Evolutionary conservation across 768 basidiomycete species (phyloP), one percentile per base, ranked within the genome.

Genomic region (Coprinellus aureogranulatus): DNA sequence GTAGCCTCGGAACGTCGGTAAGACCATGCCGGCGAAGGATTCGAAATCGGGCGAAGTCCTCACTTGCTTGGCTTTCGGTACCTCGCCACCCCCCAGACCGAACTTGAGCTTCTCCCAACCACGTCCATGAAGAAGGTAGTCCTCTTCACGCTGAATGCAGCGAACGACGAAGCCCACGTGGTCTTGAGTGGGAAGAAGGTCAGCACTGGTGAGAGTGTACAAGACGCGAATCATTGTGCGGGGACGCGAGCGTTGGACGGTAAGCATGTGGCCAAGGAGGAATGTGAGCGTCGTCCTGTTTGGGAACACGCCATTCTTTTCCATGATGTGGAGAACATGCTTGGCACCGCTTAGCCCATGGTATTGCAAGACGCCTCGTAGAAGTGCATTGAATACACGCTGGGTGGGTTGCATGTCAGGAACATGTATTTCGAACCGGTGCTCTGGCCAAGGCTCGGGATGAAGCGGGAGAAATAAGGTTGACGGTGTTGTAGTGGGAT

Each of bases 381-480:
- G 70, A 20, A 88, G 69, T 20, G 83, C 76, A 65, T 92, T 90
- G 73, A 89, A 82, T 26, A 89, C 70, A n/a, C n/a, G 52, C 77
- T 72, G 37, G 72, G 68, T 6, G 76, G 78, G 78, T 14, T 61
- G 59, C 26, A 81, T 64, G 34, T 59, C 63, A 2, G 70, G 49
- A 44, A 67, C 51, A 50, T 68, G 60, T 22, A 68, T 39, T 47
- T 59, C 59, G 51, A 63, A 63, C 50, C 12, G 31, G 22, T 27
- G 58, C 48, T 45, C 54, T 23, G 52, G 31, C 51, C 50, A 58
- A 26, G 42, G 20, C 1, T 50, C 57, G 3, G 57, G 52, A 26
- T 53, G 45, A 4, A 58, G 40, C 9, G 30, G 59, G 16, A 68
- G 46, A 47, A 74, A 75, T 28, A 72, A 50, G 41, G 60, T 73